phyloP scores from a whole-genome alignment of 805 yeast genomes.

The Wickerhamomyces hampshirensis region DNA sequence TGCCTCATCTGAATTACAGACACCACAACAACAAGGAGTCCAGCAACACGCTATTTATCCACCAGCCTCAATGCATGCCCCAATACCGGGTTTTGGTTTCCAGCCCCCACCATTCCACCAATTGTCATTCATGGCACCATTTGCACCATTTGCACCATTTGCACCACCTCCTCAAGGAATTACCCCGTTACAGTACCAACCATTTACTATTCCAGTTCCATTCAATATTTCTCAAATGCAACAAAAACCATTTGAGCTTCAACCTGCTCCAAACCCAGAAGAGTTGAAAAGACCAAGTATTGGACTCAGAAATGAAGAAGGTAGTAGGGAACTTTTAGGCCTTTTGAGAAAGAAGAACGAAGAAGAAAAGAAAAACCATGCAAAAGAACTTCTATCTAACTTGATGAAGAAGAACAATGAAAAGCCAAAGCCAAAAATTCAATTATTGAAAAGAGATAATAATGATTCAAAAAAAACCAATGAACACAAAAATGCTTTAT shows the following conservation, averaged over 20 bases:
- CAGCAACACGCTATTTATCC: slow-evolving; percentile 6
- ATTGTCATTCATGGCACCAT: slow-evolving; percentile 16
- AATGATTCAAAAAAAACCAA: slow-evolving; percentile 1
- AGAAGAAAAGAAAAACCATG: slow-evolving; percentile 5
- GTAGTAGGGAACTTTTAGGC: slow-evolving; percentile 39
- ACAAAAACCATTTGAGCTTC: slow-evolving; percentile 11
- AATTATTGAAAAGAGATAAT: slow-evolving; percentile 4
- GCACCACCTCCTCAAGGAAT: slow-evolving; percentile 5
- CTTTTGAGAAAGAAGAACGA: slow-evolving; percentile 31
- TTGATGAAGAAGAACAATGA: slow-evolving; percentile 5
- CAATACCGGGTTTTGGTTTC: slow-evolving; percentile 15
- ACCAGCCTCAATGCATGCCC: slow-evolving; percentile 7
- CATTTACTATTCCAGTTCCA: slow-evolving; percentile 9
- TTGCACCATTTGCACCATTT: slow-evolving; percentile 20
- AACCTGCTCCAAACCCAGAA: slow-evolving; percentile 33
- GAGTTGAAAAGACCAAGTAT: slow-evolving; percentile 35
- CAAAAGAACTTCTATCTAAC: slow-evolving; percentile 15
- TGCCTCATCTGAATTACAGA: slow-evolving; percentile 5
- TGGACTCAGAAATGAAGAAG: slow-evolving; percentile 27
- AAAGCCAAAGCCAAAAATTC: slow-evolving; percentile 2
- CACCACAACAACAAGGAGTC: slow-evolving; percentile 4
- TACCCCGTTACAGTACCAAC: slow-evolving; percentile 6
- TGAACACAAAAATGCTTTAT: slow-evolving; percentile 17
- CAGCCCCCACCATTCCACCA: slow-evolving; percentile 18
- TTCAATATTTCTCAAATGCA: slow-evolving; percentile 11